A percentile compares a stretch with the other conserved stretches of the same genome.
Evolutionary conservation across 495 filamentous ascomycete genomes (phyloP).

Genomic region (Penicillium waksmanii): DNA sequence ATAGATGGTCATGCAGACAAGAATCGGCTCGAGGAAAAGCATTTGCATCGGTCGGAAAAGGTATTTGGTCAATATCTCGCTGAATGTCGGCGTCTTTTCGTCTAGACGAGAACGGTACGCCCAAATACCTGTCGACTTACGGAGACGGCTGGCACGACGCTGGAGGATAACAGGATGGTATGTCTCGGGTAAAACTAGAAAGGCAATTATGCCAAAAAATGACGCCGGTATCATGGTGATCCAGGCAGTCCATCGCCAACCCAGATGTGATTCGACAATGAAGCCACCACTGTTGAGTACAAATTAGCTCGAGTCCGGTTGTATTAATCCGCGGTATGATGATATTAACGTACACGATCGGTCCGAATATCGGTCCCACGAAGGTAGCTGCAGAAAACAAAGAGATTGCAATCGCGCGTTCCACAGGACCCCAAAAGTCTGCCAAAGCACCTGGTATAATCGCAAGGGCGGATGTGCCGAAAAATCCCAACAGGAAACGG

Average conservation of each 20-base stretch:
- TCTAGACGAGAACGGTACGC: background rate
- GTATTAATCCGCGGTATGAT: background rate
- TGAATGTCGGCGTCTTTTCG: background rate
- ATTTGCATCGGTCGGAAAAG: background rate
- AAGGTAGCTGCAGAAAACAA: background rate
- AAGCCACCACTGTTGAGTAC: background rate
- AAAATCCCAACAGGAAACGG: constrained; percentile 59
- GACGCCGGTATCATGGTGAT: background rate
- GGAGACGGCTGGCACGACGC: background rate
- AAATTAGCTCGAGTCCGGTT: constrained; percentile 1
- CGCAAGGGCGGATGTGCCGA: constrained; percentile 58
- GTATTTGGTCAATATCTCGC: constrained; percentile 1
- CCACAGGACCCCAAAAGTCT: constrained; percentile 1
- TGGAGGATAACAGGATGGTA: background rate
- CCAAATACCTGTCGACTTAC: constrained; percentile 1
- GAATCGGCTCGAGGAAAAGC: background rate
- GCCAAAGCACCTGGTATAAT: constrained; percentile 1
- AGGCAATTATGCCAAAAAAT: background rate
- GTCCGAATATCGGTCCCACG: background rate
- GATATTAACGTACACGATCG: background rate
- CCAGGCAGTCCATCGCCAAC: background rate
- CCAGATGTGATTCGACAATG: background rate
- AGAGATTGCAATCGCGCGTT: constrained; percentile 44
- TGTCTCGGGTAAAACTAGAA: background rate
- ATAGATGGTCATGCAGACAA: background rate